These are phyloP conservation scores for Linnemannia exigua DNA, from an alignment of 192 early-diverging fungal species.

Conservation along the genomic window DNA sequence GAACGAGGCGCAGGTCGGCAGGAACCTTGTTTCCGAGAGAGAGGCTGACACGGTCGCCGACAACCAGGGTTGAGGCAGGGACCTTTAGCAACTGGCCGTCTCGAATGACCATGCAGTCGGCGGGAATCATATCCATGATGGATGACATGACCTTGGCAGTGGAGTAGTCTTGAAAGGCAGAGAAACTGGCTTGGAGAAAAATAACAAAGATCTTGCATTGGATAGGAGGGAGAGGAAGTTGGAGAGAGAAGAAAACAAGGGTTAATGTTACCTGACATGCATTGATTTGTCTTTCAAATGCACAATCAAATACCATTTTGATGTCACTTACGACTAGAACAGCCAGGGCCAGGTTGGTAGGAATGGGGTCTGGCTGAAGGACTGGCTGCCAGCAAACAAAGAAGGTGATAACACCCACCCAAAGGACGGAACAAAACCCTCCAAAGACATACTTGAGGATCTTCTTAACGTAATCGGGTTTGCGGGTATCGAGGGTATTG, in stretches of 20 bases:
- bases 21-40: conserved; percentile 77
- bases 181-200: conserved; percentile 72
- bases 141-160: conserved; percentile 75
- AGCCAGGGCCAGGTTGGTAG: conserved; percentile 69
- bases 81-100: conserved; percentile 65
- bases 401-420: conserved; percentile 73
- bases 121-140: conserved; percentile 76
- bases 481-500: conserved; percentile 46
- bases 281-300: background rate
- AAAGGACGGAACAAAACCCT: conserved; percentile 76
- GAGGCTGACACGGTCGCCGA: conserved; percentile 80
- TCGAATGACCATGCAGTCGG: conserved; percentile 73
- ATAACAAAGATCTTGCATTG: conserved; percentile 71
- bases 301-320: background rate
- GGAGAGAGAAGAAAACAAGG: background rate
- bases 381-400: conserved; percentile 74
- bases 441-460: conserved; percentile 67
- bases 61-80: conserved; percentile 70
- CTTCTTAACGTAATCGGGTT: conserved; percentile 51
- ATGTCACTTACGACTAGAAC: conserved; percentile 54
- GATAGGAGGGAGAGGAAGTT: background rate
- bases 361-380: conserved; percentile 51
- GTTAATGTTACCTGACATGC: background rate
- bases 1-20: conserved; percentile 78
- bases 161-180: conserved; percentile 76